Percentiles rank a stretch among this genome's conserved stretches.
These are phyloP conservation scores for Termitomyces heimii DNA, from an alignment of 768 basidiomycete genomes.

Conservation along the genomic window DNA sequence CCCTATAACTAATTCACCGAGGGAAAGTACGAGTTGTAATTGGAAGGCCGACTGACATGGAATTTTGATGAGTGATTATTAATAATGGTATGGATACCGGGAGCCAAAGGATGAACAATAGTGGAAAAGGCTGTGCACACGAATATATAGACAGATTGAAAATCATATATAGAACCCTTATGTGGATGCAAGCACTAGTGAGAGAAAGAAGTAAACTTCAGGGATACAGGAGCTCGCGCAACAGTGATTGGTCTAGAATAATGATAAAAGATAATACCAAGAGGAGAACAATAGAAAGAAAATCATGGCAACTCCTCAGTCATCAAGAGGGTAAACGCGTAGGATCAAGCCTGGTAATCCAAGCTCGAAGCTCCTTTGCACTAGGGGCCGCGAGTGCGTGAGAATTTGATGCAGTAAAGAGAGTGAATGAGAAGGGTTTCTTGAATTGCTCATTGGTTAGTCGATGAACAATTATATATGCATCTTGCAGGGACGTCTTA, in stretches of 20 bases:
- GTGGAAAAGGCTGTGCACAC: conserved; percentile 3
- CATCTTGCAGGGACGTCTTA: conserved; percentile 33
- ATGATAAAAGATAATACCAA: conserved; percentile 5
- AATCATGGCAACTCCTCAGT: conserved; percentile 8
- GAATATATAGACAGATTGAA: conserved; percentile 2
- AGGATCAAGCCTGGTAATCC: conserved; percentile 83
- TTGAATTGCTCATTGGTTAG: conserved; percentile 20
- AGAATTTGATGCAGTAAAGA: conserved; percentile 90
- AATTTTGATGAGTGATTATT: conserved; percentile 7
- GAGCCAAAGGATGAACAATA: not conserved
- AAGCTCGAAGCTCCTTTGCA: conserved; percentile 77
- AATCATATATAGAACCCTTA: conserved; percentile 9
- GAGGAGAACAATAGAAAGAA: not conserved
- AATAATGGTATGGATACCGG: conserved; percentile 6
- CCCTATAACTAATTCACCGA: not conserved
- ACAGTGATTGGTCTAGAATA: conserved; percentile 3
- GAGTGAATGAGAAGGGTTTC: conserved; percentile 84
- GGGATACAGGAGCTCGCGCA: not conserved
- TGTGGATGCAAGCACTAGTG: conserved; percentile 3
- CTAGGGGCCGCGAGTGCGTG: conserved; percentile 82
- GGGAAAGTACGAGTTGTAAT: not conserved
- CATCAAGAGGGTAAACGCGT: conserved; percentile 51
- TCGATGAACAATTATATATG: not conserved
- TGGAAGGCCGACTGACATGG: conserved; percentile 2
- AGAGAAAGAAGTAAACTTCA: conserved; percentile 6